Conservation (phyloP, 2,329 filamentous ascomycete genomes). For the Aspergillus pseudoterreus region DNA sequence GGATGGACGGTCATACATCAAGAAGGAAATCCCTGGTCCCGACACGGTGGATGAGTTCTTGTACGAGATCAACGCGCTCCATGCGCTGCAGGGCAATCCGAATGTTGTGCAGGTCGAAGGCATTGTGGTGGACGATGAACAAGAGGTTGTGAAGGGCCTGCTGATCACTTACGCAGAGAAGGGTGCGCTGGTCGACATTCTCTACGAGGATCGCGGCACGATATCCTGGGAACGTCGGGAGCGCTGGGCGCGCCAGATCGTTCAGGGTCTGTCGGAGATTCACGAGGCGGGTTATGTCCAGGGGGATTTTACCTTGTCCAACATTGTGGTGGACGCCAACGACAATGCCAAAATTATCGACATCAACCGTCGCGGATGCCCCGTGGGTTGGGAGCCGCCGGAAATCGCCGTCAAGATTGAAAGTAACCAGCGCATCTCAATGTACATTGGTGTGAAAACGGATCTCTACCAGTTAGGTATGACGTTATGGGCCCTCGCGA, state of each 20-base stretch:
- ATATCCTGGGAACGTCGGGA: slow-evolving; percentile 70
- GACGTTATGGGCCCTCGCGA: slow-evolving; percentile 90
- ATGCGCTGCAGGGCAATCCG: slow-evolving; percentile 65
- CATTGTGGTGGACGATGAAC: slow-evolving; percentile 76
- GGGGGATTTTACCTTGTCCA: slow-evolving; percentile 94
- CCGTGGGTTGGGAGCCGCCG: slow-evolving; percentile 95
- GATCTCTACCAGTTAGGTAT: slow-evolving; percentile 95
- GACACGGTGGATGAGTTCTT: slow-evolving; percentile 95
- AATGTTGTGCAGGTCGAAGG: slow-evolving; percentile 85
- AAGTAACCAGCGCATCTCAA: slow-evolving; percentile 83
- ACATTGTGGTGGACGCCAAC: slow-evolving; percentile 84
- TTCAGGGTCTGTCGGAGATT: slow-evolving; percentile 83
- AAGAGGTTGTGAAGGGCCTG: slow-evolving; percentile 75
- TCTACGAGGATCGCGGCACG: slow-evolving; percentile 70
- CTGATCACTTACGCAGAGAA: slow-evolving; percentile 83
- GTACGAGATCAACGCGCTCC: slow-evolving; percentile 95
- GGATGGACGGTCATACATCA: slow-evolving; percentile 69
- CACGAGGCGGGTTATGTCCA: slow-evolving; percentile 96
- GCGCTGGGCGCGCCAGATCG: slow-evolving; percentile 87
- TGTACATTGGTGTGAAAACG: slow-evolving; percentile 98
- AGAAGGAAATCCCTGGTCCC: slow-evolving; percentile 95
- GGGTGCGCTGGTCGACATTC: slow-evolving; percentile 83
- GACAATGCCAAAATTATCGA: slow-evolving; percentile 96
- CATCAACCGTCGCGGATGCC: slow-evolving; percentile 95
- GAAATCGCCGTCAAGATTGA: slow-evolving; percentile 83